Conservation (phyloP, 192 early-diverging fungal genomes). For the Coemansia sp. region DNA sequence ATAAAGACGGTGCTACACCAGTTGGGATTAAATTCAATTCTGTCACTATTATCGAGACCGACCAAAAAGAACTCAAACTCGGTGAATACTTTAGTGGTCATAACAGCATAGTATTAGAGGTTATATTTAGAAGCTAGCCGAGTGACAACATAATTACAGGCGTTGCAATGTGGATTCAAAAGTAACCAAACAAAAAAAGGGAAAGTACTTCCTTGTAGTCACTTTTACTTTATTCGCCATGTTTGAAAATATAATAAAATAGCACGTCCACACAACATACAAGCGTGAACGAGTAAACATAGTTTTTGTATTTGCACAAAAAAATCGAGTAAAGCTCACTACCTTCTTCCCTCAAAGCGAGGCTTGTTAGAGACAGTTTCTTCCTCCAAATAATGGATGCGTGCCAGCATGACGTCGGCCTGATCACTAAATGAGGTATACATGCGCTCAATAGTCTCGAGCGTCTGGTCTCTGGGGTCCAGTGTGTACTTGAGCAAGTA, state of each 20-base stretch:
- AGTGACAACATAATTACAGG: too few relatives aligned
- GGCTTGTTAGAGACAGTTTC: slow-evolving; percentile 20
- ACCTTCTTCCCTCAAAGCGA: background rate
- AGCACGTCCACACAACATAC: background rate
- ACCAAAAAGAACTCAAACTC: background rate
- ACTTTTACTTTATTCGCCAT: background rate
- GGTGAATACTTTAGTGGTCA: background rate
- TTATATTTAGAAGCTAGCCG: too few relatives aligned
- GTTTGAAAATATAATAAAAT: background rate
- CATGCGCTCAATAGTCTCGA: slow-evolving; percentile 33
- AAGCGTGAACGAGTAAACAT: background rate
- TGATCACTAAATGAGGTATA: slow-evolving; percentile 29
- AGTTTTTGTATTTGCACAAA: background rate
- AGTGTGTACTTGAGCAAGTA: slow-evolving; percentile 35
- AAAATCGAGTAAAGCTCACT: too few relatives aligned
- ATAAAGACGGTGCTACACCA: background rate
- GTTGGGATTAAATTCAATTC: background rate
- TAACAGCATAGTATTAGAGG: background rate
- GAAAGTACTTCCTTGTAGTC: background rate
- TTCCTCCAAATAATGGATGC: slow-evolving; percentile 45
- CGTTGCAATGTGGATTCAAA: too few relatives aligned
- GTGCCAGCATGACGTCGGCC: slow-evolving; percentile 38
- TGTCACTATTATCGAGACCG: background rate
- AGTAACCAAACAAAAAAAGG: too few relatives aligned
- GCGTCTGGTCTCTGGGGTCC: slow-evolving; percentile 37